These are phyloP conservation scores for Paraconiothyrium brasiliense DNA, from an alignment of 2,329 filamentous ascomycete species.

Conservation along the genomic window DNA sequence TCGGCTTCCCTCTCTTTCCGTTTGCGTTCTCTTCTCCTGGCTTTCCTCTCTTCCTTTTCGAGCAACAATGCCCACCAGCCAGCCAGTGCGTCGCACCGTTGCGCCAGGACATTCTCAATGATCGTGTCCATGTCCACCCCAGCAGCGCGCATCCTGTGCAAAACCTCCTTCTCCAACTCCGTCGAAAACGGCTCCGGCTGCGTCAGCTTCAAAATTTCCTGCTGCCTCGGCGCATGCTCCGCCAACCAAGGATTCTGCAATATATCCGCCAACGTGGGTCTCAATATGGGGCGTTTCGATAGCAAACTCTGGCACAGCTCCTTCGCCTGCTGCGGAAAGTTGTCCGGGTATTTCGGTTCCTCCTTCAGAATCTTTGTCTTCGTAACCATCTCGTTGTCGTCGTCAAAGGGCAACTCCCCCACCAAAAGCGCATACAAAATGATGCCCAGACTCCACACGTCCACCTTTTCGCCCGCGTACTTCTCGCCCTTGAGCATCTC, in stretches of 20 bases:
- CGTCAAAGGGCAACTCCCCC: conserved; percentile 92
- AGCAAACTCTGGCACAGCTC: conserved; percentile 81
- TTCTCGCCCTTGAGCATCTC: conserved; percentile 99
- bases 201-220: conserved; percentile 85
- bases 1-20: conserved; percentile 86
- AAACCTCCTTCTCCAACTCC: conserved; percentile 84
- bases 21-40: conserved; percentile 79
- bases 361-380: conserved; percentile 84
- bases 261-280: conserved; percentile 85
- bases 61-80: conserved; percentile 97
- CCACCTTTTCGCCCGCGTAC: conserved; percentile 96
- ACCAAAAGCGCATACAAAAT: conserved; percentile 85
- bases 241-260: conserved; percentile 86
- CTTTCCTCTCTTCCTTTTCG: conserved; percentile 93
- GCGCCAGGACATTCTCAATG: conserved; percentile 90
- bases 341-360: conserved; percentile 85
- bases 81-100: conserved; percentile 87
- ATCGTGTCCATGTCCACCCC: conserved; percentile 94
- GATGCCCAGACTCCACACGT: conserved; percentile 91
- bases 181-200: conserved; percentile 86
- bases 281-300: conserved; percentile 86
- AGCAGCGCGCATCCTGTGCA: conserved; percentile 91
- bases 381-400: conserved; percentile 90
- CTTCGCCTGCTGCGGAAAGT: conserved; percentile 79
- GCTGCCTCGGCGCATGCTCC: conserved; percentile 86